These are phyloP conservation scores for Cryptococcus floricola DNA, from an alignment of 1,284 basidiomycete genomes.

Conservation along the genomic window DNA sequence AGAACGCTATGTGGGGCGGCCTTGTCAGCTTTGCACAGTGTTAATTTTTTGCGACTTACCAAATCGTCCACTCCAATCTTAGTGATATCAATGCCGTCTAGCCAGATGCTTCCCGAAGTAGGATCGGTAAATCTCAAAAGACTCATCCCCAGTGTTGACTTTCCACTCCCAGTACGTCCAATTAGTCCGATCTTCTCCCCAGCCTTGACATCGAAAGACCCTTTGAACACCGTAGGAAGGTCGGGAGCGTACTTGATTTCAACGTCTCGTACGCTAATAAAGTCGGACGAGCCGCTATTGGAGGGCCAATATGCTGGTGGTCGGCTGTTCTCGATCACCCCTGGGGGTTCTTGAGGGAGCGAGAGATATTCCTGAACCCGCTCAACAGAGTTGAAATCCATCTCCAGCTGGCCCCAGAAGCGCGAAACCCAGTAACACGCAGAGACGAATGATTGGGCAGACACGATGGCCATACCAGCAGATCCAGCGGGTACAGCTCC, in stretches of 20 bases:
- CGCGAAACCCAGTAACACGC: conserved; percentile 49
- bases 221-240: conserved; percentile 73
- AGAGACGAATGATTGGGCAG: conserved; percentile 48
- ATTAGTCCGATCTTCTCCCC: conserved; percentile 68
- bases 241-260: conserved; percentile 78
- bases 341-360: conserved; percentile 78
- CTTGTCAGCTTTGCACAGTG: neutral
- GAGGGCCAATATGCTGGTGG: conserved; percentile 85
- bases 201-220: conserved; percentile 67
- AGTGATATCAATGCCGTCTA: conserved; percentile 86
- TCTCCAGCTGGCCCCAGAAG: conserved; percentile 49
- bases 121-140: conserved; percentile 87
- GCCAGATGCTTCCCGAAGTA: conserved; percentile 66
- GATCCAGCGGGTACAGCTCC: conserved; percentile 66
- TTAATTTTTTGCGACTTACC: conserved; percentile 33
- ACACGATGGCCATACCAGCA: conserved; percentile 79
- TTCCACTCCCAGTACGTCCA: conserved; percentile 49
- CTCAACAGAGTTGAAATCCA: conserved; percentile 72
- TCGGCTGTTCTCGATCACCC: conserved; percentile 61
- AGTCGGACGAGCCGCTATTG: conserved; percentile 37
- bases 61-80: conserved; percentile 81
- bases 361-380: conserved; percentile 83
- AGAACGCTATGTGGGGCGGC: conserved; percentile 25
- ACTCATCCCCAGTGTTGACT: conserved; percentile 71
- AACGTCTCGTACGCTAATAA: conserved; percentile 66